Base-by-base conservation (phyloP, 1,284 basidiomycete genomes). In the Malassezia slooffiae region DNA sequence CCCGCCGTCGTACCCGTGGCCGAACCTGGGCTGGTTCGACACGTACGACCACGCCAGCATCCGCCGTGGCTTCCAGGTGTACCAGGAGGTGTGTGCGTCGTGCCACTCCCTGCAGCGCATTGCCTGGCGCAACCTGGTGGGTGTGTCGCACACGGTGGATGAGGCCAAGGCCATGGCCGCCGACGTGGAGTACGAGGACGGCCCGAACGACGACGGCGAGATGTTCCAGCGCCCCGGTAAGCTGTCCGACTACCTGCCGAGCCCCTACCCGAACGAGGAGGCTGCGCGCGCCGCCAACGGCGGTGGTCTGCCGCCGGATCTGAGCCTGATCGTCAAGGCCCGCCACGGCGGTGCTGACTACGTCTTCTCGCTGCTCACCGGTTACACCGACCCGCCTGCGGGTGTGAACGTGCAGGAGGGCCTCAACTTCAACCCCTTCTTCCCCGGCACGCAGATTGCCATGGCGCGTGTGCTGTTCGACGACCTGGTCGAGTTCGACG, bases 71-170 rank as follows among this genome's bases (percentile, higher is more conserved):
- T 97, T 93, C 77, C 84, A 88, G 55, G 93, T 99, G 39, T 99
- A 99, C 77, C 86, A 89, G 51, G 91, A 97, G 75, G 93, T 99
- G 48, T 97, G 93, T 72, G 85, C 91, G 5, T 86, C 93, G 13
- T 99, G 93, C 74, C 93, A 99, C 74, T 97, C 93, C 35, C 81
- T 99, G 50, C 87, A 97, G 76, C 88, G 93, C 64, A 90, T 97
- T 70, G 93, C 93, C 52, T 99, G 93, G 93, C 86, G 93, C 70
- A 99, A 97, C 76, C 77, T 99, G 50, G 93, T 99, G 60, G 93
- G 89, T 70, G 87, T 95, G 47, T 95, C 89, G 28, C 93, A 97
- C 75, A 87, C 83, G 53, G 91, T 78, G 38, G 86, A 91, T 60
- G 91, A 99, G 74, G 79, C 76, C 54, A 87, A 87, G 73, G 77